Conservation (phyloP, 495 filamentous ascomycete species). For the Neurospora discreta region DNA sequence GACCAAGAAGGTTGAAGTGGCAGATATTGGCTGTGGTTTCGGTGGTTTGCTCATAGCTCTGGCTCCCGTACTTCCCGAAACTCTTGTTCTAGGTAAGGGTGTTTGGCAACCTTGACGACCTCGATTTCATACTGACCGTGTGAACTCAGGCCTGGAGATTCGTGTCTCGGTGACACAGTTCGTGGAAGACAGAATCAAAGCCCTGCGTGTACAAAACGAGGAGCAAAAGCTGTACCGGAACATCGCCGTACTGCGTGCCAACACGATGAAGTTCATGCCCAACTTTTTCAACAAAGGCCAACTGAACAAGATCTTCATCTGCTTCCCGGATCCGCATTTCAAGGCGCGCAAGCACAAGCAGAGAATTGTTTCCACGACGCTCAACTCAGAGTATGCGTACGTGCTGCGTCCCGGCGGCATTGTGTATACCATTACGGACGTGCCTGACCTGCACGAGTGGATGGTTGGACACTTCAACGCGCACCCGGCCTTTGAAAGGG, state of each 20-base stretch:
- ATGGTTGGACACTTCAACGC: slow-evolving; percentile 75
- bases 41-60: slow-evolving; percentile 84
- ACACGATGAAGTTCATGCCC: slow-evolving; percentile 97
- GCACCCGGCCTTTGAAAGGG: slow-evolving; percentile 55
- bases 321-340: slow-evolving; percentile 98
- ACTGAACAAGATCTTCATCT: slow-evolving; percentile 85
- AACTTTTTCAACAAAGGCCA: slow-evolving; percentile 79
- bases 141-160: slow-evolving; percentile 63
- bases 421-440: slow-evolving; percentile 93
- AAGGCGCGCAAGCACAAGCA: slow-evolving; percentile 96
- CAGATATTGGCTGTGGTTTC: slow-evolving; percentile 95
- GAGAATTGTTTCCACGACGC: slow-evolving; percentile 75
- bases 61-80: slow-evolving; percentile 68
- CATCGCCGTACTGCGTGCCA: slow-evolving; percentile 73
- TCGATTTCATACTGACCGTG: background rate
- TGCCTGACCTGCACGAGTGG: slow-evolving; percentile 88
- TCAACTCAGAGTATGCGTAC: slow-evolving; percentile 91
- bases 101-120: background rate
- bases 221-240: slow-evolving; percentile 63
- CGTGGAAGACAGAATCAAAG: slow-evolving; percentile 73
- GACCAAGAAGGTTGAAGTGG: slow-evolving; percentile 69
- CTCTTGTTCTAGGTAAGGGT: slow-evolving; percentile 61
- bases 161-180: slow-evolving; percentile 79
- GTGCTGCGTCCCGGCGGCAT: slow-evolving; percentile 71
- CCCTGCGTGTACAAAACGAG: slow-evolving; percentile 57